phyloP scores from a whole-genome alignment of 2,329 filamentous ascomycete genomes.

The Diaporthe sp. region DNA sequence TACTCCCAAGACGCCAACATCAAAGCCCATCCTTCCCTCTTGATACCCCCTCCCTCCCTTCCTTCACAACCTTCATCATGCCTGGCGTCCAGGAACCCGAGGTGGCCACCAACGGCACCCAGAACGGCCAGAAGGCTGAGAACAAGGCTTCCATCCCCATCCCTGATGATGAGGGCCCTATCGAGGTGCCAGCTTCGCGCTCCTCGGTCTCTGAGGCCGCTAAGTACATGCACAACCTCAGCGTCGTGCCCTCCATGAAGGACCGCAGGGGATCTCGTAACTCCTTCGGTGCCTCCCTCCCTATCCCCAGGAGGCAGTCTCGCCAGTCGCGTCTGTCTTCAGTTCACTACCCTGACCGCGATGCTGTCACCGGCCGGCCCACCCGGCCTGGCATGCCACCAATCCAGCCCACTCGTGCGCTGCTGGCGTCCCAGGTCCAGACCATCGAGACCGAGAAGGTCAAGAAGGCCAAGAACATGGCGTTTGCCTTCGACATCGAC shows the following conservation, averaged over 20 bases:
- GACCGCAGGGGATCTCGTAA: constrained; percentile 78
- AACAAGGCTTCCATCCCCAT: constrained; percentile 50
- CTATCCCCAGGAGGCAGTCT: constrained; percentile 76
- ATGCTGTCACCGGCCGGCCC: constrained; percentile 59
- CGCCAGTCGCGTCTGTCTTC: constrained; percentile 77
- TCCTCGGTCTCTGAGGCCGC: constrained; percentile 77
- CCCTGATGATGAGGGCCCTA: constrained; percentile 63
- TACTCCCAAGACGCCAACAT: constrained; percentile 10
- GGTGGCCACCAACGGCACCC: constrained; percentile 1
- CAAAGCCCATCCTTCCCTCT: not conserved
- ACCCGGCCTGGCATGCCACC: constrained; percentile 68
- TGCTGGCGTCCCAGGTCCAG: constrained; percentile 78
- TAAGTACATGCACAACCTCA: constrained; percentile 80
- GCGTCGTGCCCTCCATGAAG: constrained; percentile 74
- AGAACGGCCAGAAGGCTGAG: constrained; percentile 44
- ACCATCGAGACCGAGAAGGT: constrained; percentile 76
- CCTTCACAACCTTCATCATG: constrained; percentile 31
- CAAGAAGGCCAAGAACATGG: constrained; percentile 80
- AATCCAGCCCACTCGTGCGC: constrained; percentile 73
- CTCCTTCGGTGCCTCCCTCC: constrained; percentile 80
- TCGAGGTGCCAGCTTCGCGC: constrained; percentile 78
- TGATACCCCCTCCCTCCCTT: constrained; percentile 18
- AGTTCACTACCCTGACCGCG: constrained; percentile 55
- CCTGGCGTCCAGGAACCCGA: constrained; percentile 27
- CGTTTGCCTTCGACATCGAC: constrained; percentile 85